Base-by-base conservation (phyloP, 2,329 filamentous ascomycete species). In the Clonostachys chloroleuca region DNA sequence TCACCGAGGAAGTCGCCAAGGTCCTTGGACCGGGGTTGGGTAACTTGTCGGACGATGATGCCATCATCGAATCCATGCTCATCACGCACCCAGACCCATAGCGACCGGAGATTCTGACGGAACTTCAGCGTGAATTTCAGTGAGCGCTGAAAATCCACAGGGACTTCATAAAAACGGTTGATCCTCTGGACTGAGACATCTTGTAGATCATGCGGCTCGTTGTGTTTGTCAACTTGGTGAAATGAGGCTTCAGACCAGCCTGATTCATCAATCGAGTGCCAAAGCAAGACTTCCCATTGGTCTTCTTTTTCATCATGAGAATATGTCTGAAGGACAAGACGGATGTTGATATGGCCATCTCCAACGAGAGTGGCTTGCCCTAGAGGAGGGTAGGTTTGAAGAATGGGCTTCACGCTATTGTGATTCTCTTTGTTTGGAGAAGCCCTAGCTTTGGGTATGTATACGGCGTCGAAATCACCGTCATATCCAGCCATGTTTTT, bases 41-140 rank as follows among this genome's bases (percentile, higher is more conserved):
- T 40, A 54, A 54, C 47, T 12, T 40, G 20, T 34, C 20, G 16
- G 14, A 48, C 47, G 10, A 84, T 69, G 46, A 87, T 64, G 14
- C 87, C 88, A 57, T 92, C 87, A 13, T 69, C 70, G 3, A 81
- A 65, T 2, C 78, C 80, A 46, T 80, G 78, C 49, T 82, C 77
- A 53, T 89, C 81, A 50, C 81, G 80, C 35, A 80, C 76, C 87
- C 87, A 92, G 57, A 74, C 80, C 88, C 88, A 92, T 2, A 74
- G 65, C 30, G 77, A 67, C 18, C 74, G 60, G 24, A 64, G 57
- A 5, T 61, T 63, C 43, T 73, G 68, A 24, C 86, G 78, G 57
- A 87, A 90, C 49, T 86, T 89, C 50, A 90, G 59, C 1, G 88
- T 92, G 59, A 92, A 92, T 4, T 72, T 77, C 8, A 84, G 56